Conservation (phyloP, 371 early-diverging fungal genomes). For the Saksenaea vasiformis region DNA sequence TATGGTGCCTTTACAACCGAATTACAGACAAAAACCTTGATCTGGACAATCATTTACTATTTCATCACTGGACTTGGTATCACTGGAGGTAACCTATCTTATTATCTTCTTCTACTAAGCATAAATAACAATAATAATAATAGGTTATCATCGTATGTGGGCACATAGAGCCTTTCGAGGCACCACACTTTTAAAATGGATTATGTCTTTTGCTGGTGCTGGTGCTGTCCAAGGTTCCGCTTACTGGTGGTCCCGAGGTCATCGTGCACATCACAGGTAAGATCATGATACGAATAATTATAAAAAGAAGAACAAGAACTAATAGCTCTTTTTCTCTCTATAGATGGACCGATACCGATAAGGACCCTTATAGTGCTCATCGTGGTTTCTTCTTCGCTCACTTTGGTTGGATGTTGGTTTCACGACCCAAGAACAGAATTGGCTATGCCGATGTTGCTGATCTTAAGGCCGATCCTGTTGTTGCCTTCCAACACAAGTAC, state of each 20-base stretch:
- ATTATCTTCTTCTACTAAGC: too few species aligned
- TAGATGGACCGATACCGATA: slow-evolving; percentile 31
- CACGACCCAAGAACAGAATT: slow-evolving; percentile 68
- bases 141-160: slow-evolving; percentile 83
- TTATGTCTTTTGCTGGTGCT: slow-evolving; percentile 66
- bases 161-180: slow-evolving; percentile 80
- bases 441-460: slow-evolving; percentile 88
- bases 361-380: slow-evolving; percentile 91
- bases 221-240: slow-evolving; percentile 84
- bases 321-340: neutral
- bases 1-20: slow-evolving; percentile 78
- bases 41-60: slow-evolving; percentile 82
- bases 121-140: too few species aligned
- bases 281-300: slow-evolving; percentile 4
- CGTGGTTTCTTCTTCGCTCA: slow-evolving; percentile 88
- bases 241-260: slow-evolving; percentile 86
- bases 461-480: slow-evolving; percentile 76
- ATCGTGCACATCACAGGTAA: slow-evolving; percentile 82
- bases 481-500: slow-evolving; percentile 83
- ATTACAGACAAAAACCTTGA: slow-evolving; percentile 67
- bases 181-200: slow-evolving; percentile 51
- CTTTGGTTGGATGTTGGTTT: slow-evolving; percentile 89
- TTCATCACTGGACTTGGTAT: slow-evolving; percentile 88
- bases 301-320: neutral
- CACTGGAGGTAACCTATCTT: slow-evolving; percentile 86